Percentiles rank a stretch among this genome's conserved stretches.
Evolutionary conservation across 306 rosid genomes (phyloP).

Genomic region (Dalbergia cochinchinensis): DNA sequence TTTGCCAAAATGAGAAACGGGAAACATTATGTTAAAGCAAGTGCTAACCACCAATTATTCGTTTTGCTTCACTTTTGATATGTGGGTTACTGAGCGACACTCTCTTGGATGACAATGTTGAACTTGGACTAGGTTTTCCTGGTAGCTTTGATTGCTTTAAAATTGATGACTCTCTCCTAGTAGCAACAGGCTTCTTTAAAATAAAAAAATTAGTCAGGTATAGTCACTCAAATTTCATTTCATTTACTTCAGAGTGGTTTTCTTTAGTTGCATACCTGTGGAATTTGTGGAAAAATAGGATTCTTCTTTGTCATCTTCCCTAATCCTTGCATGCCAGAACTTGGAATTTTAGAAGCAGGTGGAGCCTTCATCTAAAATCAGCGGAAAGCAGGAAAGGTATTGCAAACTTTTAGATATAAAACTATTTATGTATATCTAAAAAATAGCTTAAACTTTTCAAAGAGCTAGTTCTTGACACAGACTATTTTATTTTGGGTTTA

Average conservation of each 20-base stretch:
- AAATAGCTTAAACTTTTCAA: neutral
- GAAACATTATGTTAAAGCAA: slow-evolving; percentile 34
- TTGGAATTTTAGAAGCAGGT: slow-evolving; percentile 62
- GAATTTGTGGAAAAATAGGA: slow-evolving; percentile 56
- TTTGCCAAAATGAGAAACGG: slow-evolving; percentile 14
- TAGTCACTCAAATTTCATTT: slow-evolving; percentile 24
- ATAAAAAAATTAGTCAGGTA: slow-evolving; percentile 41
- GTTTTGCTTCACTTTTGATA: slow-evolving; percentile 56
- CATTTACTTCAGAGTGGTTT: slow-evolving; percentile 2
- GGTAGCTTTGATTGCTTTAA: slow-evolving; percentile 64
- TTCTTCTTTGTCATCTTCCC: slow-evolving; percentile 63
- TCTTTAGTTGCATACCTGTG: slow-evolving; percentile 62
- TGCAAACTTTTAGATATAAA: neutral
- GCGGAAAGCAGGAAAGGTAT: slow-evolving; percentile 36
- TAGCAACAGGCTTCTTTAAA: slow-evolving; percentile 55
- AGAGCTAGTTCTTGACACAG: neutral
- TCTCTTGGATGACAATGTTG: slow-evolving; percentile 69
- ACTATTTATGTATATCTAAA: neutral
- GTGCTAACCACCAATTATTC: slow-evolving; percentile 62
- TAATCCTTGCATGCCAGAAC: slow-evolving; percentile 56
- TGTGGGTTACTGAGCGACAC: slow-evolving; percentile 63
- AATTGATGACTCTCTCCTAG: slow-evolving; percentile 60
- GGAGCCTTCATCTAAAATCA: slow-evolving; percentile 62
- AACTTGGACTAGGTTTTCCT: slow-evolving; percentile 62
- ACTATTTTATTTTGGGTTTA: slow-evolving; percentile 3